Percentiles rank a stretch among this genome's conserved stretches.
These are phyloP conservation scores for Clathrospora elynae DNA, from an alignment of 2,329 filamentous ascomycete genomes.

Conservation along the genomic window DNA sequence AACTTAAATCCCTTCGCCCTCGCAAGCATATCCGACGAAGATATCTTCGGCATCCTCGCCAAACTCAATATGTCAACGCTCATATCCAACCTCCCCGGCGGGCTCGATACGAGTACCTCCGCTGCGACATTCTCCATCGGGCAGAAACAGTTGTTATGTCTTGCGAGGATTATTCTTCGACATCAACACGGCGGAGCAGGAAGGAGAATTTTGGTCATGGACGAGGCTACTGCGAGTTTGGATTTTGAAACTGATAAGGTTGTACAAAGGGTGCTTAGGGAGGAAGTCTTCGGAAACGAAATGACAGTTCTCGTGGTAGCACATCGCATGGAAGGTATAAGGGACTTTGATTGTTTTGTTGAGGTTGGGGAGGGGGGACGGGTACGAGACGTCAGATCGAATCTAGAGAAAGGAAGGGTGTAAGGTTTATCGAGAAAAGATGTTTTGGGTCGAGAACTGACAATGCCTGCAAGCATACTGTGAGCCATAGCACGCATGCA, in stretches of 20 bases:
- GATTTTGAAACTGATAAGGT: not conserved
- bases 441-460: too few species aligned
- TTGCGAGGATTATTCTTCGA: not conserved
- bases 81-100: not conserved
- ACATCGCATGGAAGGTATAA: not conserved
- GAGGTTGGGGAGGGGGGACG: not conserved
- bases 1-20: conserved; percentile 1
- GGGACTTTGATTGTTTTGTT: not conserved
- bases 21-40: conserved; percentile 1
- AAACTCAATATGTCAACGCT: not conserved
- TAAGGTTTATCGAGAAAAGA: too few species aligned
- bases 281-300: not conserved
- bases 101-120: not conserved
- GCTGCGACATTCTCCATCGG: not conserved
- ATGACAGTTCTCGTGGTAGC: not conserved
- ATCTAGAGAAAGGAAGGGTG: not conserved
- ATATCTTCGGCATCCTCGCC: not conserved
- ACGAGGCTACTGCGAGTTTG: conserved; percentile 1
- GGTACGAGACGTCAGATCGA: not conserved
- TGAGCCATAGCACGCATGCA: too few species aligned
- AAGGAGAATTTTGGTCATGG: too few species aligned
- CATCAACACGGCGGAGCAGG: not conserved
- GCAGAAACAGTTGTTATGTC: not conserved
- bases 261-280: not conserved
- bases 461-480: too few species aligned